A percentile compares a stretch with the other conserved stretches of the same genome.
Conservation (phyloP, 2,329 filamentous ascomycete genomes). For the Zasmidium angulare region DNA sequence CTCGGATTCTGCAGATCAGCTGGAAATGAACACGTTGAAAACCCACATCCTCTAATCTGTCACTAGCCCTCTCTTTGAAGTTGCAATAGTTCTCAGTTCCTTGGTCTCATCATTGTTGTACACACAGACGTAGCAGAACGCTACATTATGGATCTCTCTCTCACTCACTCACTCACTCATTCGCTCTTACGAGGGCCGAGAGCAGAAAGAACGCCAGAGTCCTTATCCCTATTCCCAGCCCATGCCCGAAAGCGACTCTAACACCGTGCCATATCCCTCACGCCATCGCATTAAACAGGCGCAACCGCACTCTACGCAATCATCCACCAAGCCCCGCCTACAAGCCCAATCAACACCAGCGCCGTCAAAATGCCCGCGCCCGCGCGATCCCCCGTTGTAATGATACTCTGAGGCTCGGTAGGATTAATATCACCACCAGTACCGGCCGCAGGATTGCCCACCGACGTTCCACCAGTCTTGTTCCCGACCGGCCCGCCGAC, state of each 20-base stretch:
- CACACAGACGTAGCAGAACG: not conserved
- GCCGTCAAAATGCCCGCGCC: constrained; percentile 24
- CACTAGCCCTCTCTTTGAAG: no score
- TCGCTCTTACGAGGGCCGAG: not conserved
- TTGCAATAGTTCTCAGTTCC: not conserved
- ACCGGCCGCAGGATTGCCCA: constrained; percentile 19
- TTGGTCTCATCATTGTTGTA: not conserved
- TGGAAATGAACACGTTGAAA: no score
- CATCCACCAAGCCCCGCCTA: constrained; percentile 28
- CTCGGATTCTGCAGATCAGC: no score
- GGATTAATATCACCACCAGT: constrained; percentile 21
- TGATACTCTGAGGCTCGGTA: constrained; percentile 25
- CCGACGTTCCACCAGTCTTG: constrained; percentile 47
- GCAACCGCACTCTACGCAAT: constrained; percentile 11
- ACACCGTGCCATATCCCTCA: no score
- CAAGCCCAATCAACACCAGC: constrained; percentile 20
- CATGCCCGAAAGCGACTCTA: no score
- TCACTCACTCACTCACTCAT: not conserved
- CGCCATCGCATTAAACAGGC: not conserved
- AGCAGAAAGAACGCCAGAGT: no score
- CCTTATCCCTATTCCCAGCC: no score
- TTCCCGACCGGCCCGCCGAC: constrained; percentile 47
- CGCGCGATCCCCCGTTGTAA: constrained; percentile 25
- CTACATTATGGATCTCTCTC: not conserved
- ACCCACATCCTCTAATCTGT: no score